A percentile compares a stretch with the other conserved stretches of the same genome.
phyloP scores from a whole-genome alignment of 2,329 filamentous ascomycete genomes.

The Esteya vermicola region DNA sequence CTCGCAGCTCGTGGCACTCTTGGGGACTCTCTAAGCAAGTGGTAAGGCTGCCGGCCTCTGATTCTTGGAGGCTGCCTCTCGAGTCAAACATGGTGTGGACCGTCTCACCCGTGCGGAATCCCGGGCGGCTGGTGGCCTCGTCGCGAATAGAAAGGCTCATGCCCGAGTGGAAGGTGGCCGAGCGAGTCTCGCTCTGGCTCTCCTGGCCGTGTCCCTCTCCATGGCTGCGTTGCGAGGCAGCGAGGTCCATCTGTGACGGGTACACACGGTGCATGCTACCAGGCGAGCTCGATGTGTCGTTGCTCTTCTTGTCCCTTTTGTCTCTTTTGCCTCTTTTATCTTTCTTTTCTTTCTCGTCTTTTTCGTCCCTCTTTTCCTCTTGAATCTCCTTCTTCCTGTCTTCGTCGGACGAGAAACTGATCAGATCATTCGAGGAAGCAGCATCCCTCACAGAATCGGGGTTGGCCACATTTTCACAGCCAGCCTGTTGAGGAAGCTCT shows the following conservation, averaged over 20 bases:
- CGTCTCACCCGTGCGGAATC: not conserved
- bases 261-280: slow-evolving; percentile 19
- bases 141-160: not conserved
- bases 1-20: not conserved
- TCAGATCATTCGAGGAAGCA: not conserved
- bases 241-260: slow-evolving; percentile 8
- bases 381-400: no score
- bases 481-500: not conserved
- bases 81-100: not conserved
- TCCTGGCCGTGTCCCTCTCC: not conserved
- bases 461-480: not conserved
- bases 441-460: not conserved
- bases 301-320: no score
- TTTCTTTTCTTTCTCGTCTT: no score
- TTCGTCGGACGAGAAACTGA: not conserved
- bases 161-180: not conserved
- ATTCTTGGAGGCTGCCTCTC: no score
- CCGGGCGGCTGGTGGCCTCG: slow-evolving; percentile 2
- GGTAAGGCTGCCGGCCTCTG: no score
- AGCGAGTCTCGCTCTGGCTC: not conserved
- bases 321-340: no score
- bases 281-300: no score
- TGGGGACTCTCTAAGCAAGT: no score
- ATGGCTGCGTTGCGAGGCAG: not conserved
- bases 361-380: no score